Percentiles rank a stretch among this genome's conserved stretches.
phyloP scores from a whole-genome alignment of 176 grass and related monocot genomes.

The Typha latifolia region DNA sequence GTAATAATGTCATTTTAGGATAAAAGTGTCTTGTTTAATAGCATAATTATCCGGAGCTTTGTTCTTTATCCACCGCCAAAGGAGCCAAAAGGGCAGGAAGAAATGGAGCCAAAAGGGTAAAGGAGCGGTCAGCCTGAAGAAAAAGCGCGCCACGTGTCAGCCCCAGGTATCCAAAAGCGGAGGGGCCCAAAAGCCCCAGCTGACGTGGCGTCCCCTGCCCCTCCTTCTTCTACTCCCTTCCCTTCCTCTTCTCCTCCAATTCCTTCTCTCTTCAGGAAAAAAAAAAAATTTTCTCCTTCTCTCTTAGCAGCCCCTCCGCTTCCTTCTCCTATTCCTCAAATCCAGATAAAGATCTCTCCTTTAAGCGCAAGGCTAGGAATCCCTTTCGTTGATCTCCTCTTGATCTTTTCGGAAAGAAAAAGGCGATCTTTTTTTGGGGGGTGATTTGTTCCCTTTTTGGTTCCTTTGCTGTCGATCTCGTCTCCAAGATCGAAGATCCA shows the following conservation, averaged over 20 bases:
- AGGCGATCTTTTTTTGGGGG: too few relatives aligned
- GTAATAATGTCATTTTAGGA: too few relatives aligned
- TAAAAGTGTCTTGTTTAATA: too few relatives aligned
- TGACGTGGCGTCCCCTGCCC: constrained; percentile 33
- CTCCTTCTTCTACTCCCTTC: neutral
- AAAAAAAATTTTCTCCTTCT: too few relatives aligned
- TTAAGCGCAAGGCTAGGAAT: neutral
- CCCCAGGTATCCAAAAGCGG: neutral
- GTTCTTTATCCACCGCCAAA: too few relatives aligned
- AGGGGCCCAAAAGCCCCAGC: neutral
- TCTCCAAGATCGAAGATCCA: too few relatives aligned
- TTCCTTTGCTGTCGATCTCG: too few relatives aligned
- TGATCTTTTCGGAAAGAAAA: too few relatives aligned
- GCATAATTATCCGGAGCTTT: too few relatives aligned
- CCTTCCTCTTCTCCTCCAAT: neutral
- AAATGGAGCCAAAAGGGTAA: neutral
- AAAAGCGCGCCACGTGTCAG: neutral
- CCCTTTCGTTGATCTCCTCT: neutral
- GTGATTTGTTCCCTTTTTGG: too few relatives aligned
- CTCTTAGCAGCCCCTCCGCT: neutral
- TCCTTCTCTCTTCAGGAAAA: neutral
- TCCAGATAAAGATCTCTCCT: constrained; percentile 7
- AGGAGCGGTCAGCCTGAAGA: too few relatives aligned
- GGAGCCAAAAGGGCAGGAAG: neutral
- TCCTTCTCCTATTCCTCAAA: neutral